Evolutionary conservation across 1,284 basidiomycete species (phyloP).

Genomic region (Ganoderma meredithae): DNA sequence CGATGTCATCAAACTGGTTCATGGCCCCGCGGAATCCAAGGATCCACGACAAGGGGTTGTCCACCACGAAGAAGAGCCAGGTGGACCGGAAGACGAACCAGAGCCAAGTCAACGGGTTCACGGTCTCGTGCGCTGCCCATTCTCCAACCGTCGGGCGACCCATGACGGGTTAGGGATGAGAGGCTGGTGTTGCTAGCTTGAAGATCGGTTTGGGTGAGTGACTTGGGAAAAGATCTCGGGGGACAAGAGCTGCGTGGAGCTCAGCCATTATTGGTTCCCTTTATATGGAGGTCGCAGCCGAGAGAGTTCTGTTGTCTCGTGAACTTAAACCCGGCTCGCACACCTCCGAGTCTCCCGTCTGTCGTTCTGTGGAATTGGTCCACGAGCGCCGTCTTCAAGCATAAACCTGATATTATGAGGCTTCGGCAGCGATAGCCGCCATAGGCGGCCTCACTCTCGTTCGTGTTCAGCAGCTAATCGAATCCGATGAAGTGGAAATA

Average conservation of each 20-base stretch:
- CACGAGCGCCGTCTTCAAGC: background rate
- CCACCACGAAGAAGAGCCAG: constrained; percentile 12
- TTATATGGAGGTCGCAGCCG: background rate
- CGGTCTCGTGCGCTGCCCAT: constrained; percentile 14
- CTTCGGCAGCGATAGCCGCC: no score
- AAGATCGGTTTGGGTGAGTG: background rate
- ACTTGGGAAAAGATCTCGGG: background rate
- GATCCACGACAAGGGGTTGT: constrained; percentile 16
- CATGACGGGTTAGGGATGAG: background rate
- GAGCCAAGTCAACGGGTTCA: constrained; percentile 5
- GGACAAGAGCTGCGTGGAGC: background rate
- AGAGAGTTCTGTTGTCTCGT: background rate
- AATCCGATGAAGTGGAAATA: background rate
- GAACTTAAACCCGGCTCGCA: background rate
- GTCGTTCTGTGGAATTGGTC: background rate
- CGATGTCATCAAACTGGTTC: constrained; percentile 10
- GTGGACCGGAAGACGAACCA: constrained; percentile 14
- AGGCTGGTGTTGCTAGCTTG: background rate
- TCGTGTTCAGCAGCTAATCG: background rate
- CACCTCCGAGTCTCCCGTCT: background rate
- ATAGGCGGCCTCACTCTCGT: background rate
- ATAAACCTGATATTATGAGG: background rate
- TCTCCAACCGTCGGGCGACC: background rate
- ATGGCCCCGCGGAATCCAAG: background rate
- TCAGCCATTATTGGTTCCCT: background rate